Conservation (phyloP, 208 protist genomes). For the Phytomonas francai region DNA sequence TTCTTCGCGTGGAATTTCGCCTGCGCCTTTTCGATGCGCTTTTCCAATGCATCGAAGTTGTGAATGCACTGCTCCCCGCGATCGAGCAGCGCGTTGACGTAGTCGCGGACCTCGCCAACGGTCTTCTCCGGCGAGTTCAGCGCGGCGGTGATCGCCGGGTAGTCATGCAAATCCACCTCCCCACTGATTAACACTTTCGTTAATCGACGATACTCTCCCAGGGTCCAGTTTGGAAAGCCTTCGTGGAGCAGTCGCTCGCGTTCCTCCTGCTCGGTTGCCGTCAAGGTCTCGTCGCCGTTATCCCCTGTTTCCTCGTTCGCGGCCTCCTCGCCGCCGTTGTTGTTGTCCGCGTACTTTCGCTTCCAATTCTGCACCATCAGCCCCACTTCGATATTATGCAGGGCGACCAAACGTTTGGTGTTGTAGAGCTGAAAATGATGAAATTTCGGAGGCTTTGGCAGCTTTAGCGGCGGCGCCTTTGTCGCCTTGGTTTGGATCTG, state of each 20-base stretch:
- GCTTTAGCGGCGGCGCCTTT: conserved; percentile 58
- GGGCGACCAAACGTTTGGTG: conserved; percentile 62
- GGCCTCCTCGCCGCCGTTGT: background rate
- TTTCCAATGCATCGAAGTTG: conserved; percentile 50
- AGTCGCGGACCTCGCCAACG: conserved; percentile 72
- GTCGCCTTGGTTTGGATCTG: conserved; percentile 31
- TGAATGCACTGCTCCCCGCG: conserved; percentile 69
- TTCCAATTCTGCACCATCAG: conserved; percentile 78
- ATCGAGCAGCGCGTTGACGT: conserved; percentile 68
- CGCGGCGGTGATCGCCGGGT: conserved; percentile 32
- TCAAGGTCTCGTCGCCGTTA: conserved; percentile 48
- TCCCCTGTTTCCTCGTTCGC: conserved; percentile 14
- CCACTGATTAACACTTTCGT: conserved; percentile 40
- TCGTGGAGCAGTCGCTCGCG: conserved; percentile 64
- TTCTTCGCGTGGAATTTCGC: conserved; percentile 28
- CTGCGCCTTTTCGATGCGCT: conserved; percentile 40
- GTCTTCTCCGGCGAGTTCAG: conserved; percentile 35
- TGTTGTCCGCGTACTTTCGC: conserved; percentile 37
- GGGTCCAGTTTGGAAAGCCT: conserved; percentile 69
- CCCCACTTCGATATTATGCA: conserved; percentile 75
- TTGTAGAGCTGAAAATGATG: conserved; percentile 78
- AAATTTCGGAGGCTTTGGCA: conserved; percentile 63
- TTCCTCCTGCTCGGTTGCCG: conserved; percentile 71
- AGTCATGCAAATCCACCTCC: conserved; percentile 52
- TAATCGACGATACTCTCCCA: conserved; percentile 53